Evolutionary conservation across 768 basidiomycete species (phyloP).

Genomic region (Cystobasidium ongulense): DNA sequence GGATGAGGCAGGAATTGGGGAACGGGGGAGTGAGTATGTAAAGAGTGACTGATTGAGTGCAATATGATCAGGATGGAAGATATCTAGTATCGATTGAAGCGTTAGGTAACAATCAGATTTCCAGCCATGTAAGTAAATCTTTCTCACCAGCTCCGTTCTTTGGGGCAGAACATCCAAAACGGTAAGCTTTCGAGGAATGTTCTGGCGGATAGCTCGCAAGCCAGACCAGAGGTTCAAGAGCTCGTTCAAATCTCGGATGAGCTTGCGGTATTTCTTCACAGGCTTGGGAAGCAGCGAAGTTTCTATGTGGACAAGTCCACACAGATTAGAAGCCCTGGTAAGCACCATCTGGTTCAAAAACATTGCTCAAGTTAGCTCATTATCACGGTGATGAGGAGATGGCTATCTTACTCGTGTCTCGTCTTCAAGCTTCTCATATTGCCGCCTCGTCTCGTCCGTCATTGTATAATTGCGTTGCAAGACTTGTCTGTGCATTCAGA

Average conservation of each 20-base stretch:
- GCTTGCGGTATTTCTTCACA: conserved; percentile 1
- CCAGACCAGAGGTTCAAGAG: conserved; percentile 21
- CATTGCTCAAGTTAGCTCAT: background rate
- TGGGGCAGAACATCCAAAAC: conserved; percentile 15
- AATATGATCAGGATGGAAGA: conserved; percentile 21
- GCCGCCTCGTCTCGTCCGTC: background rate
- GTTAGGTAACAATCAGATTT: background rate
- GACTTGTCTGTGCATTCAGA: background rate
- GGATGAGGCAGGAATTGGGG: conserved; percentile 27
- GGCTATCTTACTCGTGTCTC: background rate
- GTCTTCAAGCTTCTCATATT: conserved; percentile 11
- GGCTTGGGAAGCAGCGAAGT: conserved; percentile 12
- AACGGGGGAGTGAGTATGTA: conserved; percentile 6
- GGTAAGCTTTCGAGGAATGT: conserved; percentile 19
- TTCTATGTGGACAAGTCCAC: conserved; percentile 6
- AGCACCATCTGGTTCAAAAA: background rate
- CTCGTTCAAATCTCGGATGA: background rate
- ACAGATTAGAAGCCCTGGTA: background rate
- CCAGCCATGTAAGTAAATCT: background rate
- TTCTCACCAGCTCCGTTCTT: conserved; percentile 17
- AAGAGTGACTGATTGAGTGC: conserved; percentile 19
- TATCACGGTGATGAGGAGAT: background rate
- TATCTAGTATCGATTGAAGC: background rate
- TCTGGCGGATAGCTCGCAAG: conserved; percentile 12
- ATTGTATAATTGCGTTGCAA: background rate